Evolutionary conservation across 306 rosid species (phyloP).

Genomic region (Pueraria montana): DNA sequence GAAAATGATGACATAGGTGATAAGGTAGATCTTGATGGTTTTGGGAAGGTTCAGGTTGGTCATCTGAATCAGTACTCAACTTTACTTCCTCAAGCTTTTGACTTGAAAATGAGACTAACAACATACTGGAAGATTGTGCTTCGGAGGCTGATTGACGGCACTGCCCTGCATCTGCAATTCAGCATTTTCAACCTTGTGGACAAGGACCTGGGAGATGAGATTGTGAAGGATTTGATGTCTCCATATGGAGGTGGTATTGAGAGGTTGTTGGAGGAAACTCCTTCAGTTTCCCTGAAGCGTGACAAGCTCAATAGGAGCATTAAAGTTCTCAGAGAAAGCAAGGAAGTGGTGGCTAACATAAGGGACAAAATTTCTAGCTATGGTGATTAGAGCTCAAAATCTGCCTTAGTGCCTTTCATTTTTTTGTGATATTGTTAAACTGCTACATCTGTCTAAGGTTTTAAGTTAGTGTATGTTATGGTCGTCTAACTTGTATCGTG

Average conservation of each 20-base stretch:
- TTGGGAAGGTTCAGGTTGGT: constrained; percentile 43
- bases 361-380: constrained; percentile 46
- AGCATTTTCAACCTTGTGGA: constrained; percentile 47
- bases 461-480: background rate
- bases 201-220: constrained; percentile 51
- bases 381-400: background rate
- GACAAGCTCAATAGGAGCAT: constrained; percentile 53
- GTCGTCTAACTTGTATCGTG: no score
- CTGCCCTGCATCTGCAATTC: constrained; percentile 57
- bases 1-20: no score
- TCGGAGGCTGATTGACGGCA: constrained; percentile 57
- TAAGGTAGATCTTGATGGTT: constrained; percentile 17
- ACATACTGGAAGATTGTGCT: constrained; percentile 66
- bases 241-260: constrained; percentile 52
- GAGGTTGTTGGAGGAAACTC: constrained; percentile 61
- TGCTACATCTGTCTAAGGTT: background rate
- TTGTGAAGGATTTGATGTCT: constrained; percentile 45
- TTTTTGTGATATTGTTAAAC: background rate
- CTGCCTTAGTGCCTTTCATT: background rate
- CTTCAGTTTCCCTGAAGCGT: constrained; percentile 49
- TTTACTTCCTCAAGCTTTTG: constrained; percentile 50
- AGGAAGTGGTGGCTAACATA: constrained; percentile 50
- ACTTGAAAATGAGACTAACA: constrained; percentile 54
- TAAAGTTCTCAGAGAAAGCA: constrained; percentile 47
- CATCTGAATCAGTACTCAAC: constrained; percentile 1